phyloP scores from a whole-genome alignment of 495 filamentous ascomycete genomes.

The Durotheca rogersii region DNA sequence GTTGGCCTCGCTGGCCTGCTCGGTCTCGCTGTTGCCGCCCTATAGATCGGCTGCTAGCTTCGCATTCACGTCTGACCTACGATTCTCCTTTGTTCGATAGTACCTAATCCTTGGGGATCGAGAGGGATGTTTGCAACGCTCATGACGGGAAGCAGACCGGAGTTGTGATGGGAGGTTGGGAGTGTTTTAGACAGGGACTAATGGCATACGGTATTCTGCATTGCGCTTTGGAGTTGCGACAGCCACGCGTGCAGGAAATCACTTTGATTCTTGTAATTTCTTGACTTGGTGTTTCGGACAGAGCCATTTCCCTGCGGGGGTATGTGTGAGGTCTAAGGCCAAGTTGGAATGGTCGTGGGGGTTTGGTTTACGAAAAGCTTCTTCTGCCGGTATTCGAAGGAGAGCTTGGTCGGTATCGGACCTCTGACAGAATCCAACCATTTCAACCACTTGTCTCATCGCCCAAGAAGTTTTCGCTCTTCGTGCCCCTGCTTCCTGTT shows the following conservation, averaged over 20 bases:
- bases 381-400: slow-evolving; percentile 10
- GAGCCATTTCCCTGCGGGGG: slow-evolving; percentile 24
- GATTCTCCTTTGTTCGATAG: slow-evolving; percentile 41
- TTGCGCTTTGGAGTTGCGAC: slow-evolving; percentile 43
- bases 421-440: slow-evolving; percentile 35
- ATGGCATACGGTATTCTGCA: slow-evolving; percentile 35
- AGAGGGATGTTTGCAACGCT: slow-evolving; percentile 33
- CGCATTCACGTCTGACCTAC: slow-evolving; percentile 38
- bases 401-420: slow-evolving; percentile 9
- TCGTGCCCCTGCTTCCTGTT: slow-evolving; percentile 26
- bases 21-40: slow-evolving; percentile 69
- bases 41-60: slow-evolving; percentile 58
- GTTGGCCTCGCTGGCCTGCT: slow-evolving; percentile 72
- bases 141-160: slow-evolving; percentile 42
- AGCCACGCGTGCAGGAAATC: slow-evolving; percentile 38
- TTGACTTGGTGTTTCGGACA: slow-evolving; percentile 35
- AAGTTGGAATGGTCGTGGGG: slow-evolving; percentile 33
- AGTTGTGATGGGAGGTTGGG: slow-evolving; percentile 35
- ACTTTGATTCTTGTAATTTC: slow-evolving; percentile 47
- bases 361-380: slow-evolving; percentile 18
- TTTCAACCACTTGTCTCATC: slow-evolving; percentile 34
- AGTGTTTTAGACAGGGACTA: slow-evolving; percentile 33
- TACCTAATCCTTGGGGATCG: slow-evolving; percentile 38
- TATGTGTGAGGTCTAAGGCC: slow-evolving; percentile 43
- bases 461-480: slow-evolving; percentile 34